phyloP scores from a whole-genome alignment of 441 rosid genomes.

The Gossypium trilobum region DNA sequence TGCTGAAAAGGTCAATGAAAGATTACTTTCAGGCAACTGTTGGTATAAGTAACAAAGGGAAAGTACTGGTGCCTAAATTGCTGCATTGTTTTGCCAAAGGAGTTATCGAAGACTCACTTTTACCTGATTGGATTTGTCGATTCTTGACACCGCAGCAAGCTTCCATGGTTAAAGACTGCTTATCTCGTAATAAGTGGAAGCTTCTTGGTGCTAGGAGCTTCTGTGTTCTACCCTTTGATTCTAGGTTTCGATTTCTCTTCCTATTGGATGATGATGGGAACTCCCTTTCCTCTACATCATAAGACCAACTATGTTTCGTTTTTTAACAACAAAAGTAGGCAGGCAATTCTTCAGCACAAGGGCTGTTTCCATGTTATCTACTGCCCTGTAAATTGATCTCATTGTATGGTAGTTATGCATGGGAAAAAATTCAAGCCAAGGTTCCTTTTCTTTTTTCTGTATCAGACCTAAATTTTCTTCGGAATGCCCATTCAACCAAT shows the following conservation, averaged over 20 bases:
- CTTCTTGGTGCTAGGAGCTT: constrained; percentile 40
- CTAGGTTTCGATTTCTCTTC: constrained; percentile 58
- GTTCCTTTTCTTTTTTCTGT: background rate
- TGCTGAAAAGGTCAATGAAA: constrained; percentile 39
- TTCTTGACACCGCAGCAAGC: constrained; percentile 43
- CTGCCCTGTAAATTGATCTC: background rate
- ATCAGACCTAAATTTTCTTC: background rate
- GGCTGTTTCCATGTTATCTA: background rate
- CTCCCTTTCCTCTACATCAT: background rate
- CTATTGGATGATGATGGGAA: constrained; percentile 19
- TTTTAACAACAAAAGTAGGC: background rate
- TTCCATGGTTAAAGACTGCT: constrained; percentile 33
- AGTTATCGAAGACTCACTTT: constrained; percentile 30
- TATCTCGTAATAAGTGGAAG: constrained; percentile 39
- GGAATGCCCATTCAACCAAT: background rate
- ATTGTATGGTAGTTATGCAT: background rate
- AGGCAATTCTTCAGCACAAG: background rate
- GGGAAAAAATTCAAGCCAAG: background rate
- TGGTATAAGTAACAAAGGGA: constrained; percentile 42
- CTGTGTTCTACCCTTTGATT: constrained; percentile 42
- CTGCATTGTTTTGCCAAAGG: constrained; percentile 46
- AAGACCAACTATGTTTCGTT: background rate
- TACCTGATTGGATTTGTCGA: constrained; percentile 58
- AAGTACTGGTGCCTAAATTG: constrained; percentile 53
- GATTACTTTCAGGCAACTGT: constrained; percentile 53